Percentiles rank a stretch among this genome's conserved stretches.
These are phyloP conservation scores for Myotisia sp. DNA, from an alignment of 2,329 filamentous ascomycete species.

Conservation along the genomic window DNA sequence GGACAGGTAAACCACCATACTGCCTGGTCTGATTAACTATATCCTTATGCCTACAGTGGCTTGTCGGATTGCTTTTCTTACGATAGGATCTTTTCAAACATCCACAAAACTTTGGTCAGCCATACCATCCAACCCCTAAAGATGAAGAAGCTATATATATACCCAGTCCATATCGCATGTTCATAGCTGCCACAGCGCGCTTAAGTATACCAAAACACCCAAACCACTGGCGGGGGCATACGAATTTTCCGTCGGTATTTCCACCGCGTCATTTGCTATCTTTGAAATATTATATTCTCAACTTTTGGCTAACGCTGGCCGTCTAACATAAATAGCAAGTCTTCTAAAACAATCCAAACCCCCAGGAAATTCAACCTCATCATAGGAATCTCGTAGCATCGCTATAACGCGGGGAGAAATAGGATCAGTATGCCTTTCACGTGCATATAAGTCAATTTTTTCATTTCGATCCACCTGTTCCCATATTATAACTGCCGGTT, in stretches of 20 bases:
- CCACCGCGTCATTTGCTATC: too few species aligned
- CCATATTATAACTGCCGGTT: conserved; percentile 22
- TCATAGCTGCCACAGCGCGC: conserved; percentile 87
- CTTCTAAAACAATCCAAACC: conserved; percentile 3
- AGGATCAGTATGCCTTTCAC: conserved; percentile 9
- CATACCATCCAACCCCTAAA: too few species aligned
- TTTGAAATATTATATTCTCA: too few species aligned
- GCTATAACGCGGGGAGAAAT: conserved; percentile 5
- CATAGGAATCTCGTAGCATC: conserved; percentile 5
- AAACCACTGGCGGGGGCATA: conserved; percentile 85
- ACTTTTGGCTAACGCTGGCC: too few species aligned
- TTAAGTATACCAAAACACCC: conserved; percentile 95
- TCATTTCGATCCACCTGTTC: conserved; percentile 12
- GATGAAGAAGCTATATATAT: too few species aligned
- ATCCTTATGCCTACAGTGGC: conserved; percentile 78
- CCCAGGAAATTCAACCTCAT: conserved; percentile 7
- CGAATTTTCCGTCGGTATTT: too few species aligned
- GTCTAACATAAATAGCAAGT: conserved; percentile 7
- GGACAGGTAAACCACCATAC: too few species aligned
- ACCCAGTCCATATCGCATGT: conserved; percentile 82
- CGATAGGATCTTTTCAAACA: conserved; percentile 80
- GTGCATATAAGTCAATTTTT: too few species aligned
- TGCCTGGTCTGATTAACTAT: too few species aligned
- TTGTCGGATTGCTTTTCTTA: conserved; percentile 86
- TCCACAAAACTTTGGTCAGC: too few species aligned